Base-by-base conservation (phyloP, 164 flowering plant species). In the Vitis amurensis region DNA sequence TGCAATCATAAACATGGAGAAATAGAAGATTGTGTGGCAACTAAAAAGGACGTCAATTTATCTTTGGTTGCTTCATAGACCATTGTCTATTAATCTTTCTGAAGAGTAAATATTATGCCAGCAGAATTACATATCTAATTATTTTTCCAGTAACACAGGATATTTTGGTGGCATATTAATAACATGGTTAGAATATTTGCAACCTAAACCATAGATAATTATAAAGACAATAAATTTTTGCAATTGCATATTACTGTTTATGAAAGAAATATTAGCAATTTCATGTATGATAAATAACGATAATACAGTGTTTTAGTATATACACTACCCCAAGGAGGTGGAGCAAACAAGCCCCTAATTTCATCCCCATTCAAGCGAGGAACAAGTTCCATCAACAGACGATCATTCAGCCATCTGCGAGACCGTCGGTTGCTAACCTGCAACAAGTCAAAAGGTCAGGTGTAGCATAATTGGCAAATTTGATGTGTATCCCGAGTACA, bases 301-400 rank as follows among this genome's bases (percentile, higher is more conserved):
- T 8, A 19, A 68, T 17, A 63, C 14, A 11, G 19, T 2, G 51
- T 47, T 47, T 55, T 44, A 11, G 37, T 19, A 70, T 61, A 56
- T 59, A 37, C 30, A 68, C 79, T 88, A 94, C 98, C 99, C 92
- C 92, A 92, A 17, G 99, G 99, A 58, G 99, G 99, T 48, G 99
- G 97, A 73, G 99, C 93, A 84, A 94, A 94, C 71, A 94, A 81
- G 73, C 99, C 97, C 70, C 95, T 87, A 51, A 94, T 91, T 85
- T 94, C 99, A 51, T 94, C 91, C 51, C 79, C 97, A 82, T 88
- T 78, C 71, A 94, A 73, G 14, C 87, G 95, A 53, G 99, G 99
- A 71, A 94, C 94, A 75, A 94, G 99, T 73, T 94, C 99, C 86
- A 94, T 85, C 79, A 94, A 76, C 69, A 94, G 66, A 16, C 97